Percentiles rank a stretch among this genome's conserved stretches.
These are phyloP conservation scores for Pachyrhizus erosus DNA, from an alignment of 306 rosid genomes.

Conservation along the genomic window DNA sequence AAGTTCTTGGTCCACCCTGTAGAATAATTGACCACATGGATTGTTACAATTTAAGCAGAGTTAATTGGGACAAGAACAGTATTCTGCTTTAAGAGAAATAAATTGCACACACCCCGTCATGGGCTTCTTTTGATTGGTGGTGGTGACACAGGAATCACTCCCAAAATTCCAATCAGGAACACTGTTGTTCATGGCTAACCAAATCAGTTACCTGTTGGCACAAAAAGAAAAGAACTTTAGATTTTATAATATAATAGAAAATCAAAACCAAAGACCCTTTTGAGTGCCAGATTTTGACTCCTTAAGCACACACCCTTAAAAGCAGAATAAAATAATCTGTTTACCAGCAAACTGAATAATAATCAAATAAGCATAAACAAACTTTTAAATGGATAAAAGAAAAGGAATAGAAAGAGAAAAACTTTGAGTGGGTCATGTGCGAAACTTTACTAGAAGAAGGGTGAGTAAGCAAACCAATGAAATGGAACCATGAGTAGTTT, in stretches of 20 bases:
- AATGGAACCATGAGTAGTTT: constrained; percentile 26
- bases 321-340: constrained; percentile 37
- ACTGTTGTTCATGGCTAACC: constrained; percentile 68
- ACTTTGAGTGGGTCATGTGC: constrained; percentile 34
- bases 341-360: constrained; percentile 14
- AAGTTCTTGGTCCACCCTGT: constrained; percentile 77
- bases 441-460: constrained; percentile 44
- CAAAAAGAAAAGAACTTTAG: constrained; percentile 37
- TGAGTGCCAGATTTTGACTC: constrained; percentile 31
- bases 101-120: constrained; percentile 65
- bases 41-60: constrained; percentile 33
- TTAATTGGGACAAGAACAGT: constrained; percentile 35
- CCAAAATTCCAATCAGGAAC: constrained; percentile 76
- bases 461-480: constrained; percentile 38
- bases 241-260: constrained; percentile 25
- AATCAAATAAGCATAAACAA: constrained; percentile 36
- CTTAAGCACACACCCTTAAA: not conserved
- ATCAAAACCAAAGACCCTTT: constrained; percentile 18
- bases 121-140: constrained; percentile 65
- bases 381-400: constrained; percentile 8
- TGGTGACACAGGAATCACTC: constrained; percentile 55
- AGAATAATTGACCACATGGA: constrained; percentile 44
- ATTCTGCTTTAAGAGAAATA: constrained; percentile 37
- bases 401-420: constrained; percentile 30
- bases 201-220: constrained; percentile 50